Evolutionary conservation across 129 eudicot species (phyloP).

Genomic region (Glebionis coronaria): DNA sequence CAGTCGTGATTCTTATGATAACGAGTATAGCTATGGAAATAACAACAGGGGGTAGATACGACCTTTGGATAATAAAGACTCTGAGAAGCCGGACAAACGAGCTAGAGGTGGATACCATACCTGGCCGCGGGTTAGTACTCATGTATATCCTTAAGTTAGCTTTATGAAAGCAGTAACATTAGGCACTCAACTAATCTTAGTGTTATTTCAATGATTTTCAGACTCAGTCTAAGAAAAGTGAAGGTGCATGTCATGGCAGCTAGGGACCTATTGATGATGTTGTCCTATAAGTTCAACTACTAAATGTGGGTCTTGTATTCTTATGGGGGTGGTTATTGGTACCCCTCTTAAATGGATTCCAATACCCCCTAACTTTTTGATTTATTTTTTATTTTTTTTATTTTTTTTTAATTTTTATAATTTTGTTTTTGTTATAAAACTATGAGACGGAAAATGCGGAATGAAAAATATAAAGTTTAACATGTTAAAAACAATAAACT

Average conservation of each 20-base stretch:
- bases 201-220: conserved; percentile 11
- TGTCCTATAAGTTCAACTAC: conserved; percentile 53
- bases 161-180: no score
- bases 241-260: conserved; percentile 87
- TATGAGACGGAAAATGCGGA: no score
- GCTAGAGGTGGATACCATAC: conserved; percentile 49
- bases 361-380: no score
- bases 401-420: no score
- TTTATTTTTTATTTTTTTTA: no score
- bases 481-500: no score
- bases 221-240: conserved; percentile 67
- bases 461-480: no score
- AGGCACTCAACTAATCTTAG: background rate
- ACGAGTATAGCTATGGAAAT: conserved; percentile 34
- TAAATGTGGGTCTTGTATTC: no score
- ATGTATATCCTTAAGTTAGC: background rate
- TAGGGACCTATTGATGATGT: conserved; percentile 81
- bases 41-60: conserved; percentile 51
- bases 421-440: no score
- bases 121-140: conserved; percentile 68
- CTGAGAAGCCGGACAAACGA: conserved; percentile 49
- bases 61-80: conserved; percentile 54
- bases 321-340: no score
- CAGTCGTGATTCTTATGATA: conserved; percentile 36
- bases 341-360: no score